Evolutionary conservation across 1,284 basidiomycete species (phyloP), one percentile per base, ranked within the genome.

Genomic region (Trichosporon inkin): DNA sequence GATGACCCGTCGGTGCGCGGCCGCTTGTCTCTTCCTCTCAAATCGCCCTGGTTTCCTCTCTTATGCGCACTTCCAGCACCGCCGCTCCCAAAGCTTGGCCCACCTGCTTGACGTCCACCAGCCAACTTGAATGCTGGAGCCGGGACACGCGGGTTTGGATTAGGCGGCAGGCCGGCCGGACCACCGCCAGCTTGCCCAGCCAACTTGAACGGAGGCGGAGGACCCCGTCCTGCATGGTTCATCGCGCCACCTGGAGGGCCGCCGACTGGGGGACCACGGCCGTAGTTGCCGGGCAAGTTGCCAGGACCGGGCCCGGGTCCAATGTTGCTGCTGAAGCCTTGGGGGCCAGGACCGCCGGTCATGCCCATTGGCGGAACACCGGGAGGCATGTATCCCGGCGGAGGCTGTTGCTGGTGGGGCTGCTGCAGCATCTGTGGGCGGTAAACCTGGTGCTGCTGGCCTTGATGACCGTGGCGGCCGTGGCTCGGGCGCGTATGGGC

Each of bases 131-230:
- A 32, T 32, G 28, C 28, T 32, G 28, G 28, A 32, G 28, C 28
- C 8, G 28, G 28, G 28, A 32, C 28, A 8, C 28, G 28, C 28
- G 28, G 28, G 28, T 32, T 32, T 10, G 41, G 17, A 3, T 35
- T 24, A 20, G 35, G 49, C 17, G 32, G 37, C 34, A 22, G 28
- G 34, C 52, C 52, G n/a, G 34, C 52, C 10, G 49, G 32, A 10
- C 37, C 39, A 37, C 6, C 49, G 56, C 8, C 19, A 39, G 10
- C 52, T 54, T 16, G 16, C 16, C 63, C 60, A 16, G 53, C 53
- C 2, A 62, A 40, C 56, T 53, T 44, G 60, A 64, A 64, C 53
- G 57, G 55, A 38, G 60, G 40, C 3, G 60, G 55, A 1, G 57
- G 61, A 2, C 28, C 49, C 11, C 40, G 44, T 16, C 44, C 44